A percentile compares a stretch with the other conserved stretches of the same genome.
phyloP scores from a whole-genome alignment of 2,329 filamentous ascomycete genomes.

The Thermothelomyces thermophilus region DNA sequence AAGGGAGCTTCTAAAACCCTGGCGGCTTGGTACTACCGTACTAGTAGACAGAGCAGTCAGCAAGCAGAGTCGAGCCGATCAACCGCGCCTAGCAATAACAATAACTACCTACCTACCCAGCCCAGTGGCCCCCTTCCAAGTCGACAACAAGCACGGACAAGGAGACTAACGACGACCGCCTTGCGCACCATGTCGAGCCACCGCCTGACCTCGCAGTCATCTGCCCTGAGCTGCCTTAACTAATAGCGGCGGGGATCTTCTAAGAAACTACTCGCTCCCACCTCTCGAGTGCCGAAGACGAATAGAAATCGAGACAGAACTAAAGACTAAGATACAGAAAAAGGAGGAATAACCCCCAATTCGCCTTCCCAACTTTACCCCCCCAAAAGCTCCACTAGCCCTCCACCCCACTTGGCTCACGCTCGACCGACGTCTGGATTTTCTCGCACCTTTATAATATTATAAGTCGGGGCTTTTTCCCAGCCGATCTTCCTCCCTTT shows the following conservation, averaged over 20 bases:
- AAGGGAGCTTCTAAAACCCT: background rate
- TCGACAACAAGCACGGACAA: no score
- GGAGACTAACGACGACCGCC: no score
- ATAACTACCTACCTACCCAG: background rate
- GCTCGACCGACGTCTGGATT: conserved; percentile 15
- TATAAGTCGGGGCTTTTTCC: conserved; percentile 10
- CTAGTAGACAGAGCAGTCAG: background rate
- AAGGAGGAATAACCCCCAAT: conserved; percentile 12
- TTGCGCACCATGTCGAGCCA: conserved; percentile 15
- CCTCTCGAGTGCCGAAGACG: background rate
- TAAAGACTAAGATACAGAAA: background rate
- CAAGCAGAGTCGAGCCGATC: conserved; percentile 3
- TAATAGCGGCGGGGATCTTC: conserved; percentile 10
- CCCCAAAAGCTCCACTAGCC: conserved; percentile 12
- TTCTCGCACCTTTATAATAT: conserved; percentile 15
- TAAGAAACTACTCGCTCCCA: background rate
- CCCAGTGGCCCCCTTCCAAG: background rate
- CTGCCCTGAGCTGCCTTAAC: conserved; percentile 12
- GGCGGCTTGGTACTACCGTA: conserved; percentile 1
- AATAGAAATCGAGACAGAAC: background rate
- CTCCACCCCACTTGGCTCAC: conserved; percentile 19
- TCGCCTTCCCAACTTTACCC: conserved; percentile 7
- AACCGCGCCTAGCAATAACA: background rate
- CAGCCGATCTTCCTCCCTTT: conserved; percentile 6
- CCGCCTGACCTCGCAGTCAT: conserved; percentile 19